Conservation (phyloP, 805 yeast species). For the Metschnikowia reukaufii region DNA sequence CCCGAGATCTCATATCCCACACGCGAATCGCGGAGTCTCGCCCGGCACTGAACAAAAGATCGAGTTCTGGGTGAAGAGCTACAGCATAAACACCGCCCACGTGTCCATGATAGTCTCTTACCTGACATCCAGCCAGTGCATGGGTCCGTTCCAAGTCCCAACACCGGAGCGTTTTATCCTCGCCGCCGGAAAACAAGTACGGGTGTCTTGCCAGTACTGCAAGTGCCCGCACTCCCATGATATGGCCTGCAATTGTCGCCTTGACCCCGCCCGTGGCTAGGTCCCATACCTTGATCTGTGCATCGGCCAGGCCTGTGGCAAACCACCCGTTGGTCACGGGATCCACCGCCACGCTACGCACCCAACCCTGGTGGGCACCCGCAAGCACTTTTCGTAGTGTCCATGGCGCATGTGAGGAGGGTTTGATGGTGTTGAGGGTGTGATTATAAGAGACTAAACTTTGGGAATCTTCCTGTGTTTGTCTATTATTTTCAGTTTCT, state of each 20-base stretch:
- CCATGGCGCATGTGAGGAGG: conserved; percentile 45
- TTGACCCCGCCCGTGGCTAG: conserved; percentile 66
- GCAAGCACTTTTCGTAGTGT: conserved; percentile 67
- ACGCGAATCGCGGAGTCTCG: conserved; percentile 82
- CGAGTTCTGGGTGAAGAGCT: conserved; percentile 84
- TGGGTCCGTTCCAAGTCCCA: conserved; percentile 93
- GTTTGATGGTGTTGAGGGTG: neutral
- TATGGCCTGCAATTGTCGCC: conserved; percentile 84
- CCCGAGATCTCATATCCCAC: conserved; percentile 89
- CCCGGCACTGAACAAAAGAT: conserved; percentile 82
- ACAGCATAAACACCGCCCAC: conserved; percentile 83
- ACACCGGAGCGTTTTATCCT: conserved; percentile 88
- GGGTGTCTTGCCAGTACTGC: conserved; percentile 76
- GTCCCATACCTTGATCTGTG: conserved; percentile 91
- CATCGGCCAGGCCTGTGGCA: conserved; percentile 87
- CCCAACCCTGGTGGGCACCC: conserved; percentile 91
- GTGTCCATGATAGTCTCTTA: conserved; percentile 93
- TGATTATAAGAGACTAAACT: too few species aligned
- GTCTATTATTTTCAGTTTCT: neutral
- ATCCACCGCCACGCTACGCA: conserved; percentile 76
- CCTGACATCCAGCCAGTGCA: conserved; percentile 48
- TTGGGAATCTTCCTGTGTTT: neutral
- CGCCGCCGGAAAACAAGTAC: conserved; percentile 87
- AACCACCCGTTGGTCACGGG: conserved; percentile 84
- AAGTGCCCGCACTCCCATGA: conserved; percentile 81